Percentiles rank a stretch among this genome's conserved stretches.
Evolutionary conservation across 2,329 filamentous ascomycete genomes (phyloP).

Genomic region (Diplodia intermedia): DNA sequence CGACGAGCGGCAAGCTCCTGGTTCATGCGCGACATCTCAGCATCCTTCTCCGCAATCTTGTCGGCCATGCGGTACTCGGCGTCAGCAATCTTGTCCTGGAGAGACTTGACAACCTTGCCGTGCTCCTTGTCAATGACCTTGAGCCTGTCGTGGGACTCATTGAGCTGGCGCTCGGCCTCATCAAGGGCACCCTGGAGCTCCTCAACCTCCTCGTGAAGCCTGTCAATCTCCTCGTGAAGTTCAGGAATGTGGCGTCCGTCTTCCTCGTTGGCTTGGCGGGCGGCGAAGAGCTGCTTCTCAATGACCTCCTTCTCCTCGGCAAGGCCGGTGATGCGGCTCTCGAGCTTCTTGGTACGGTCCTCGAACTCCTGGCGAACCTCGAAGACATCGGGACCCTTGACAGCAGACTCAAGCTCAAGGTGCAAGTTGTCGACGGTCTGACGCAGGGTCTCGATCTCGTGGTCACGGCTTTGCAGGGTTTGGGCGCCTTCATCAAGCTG

Average conservation of each 20-base stretch:
- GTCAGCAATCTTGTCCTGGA: conserved; percentile 31
- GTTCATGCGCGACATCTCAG: conserved; percentile 32
- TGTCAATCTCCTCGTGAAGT: conserved; percentile 28
- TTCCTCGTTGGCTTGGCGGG: conserved; percentile 28
- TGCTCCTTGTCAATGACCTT: conserved; percentile 29
- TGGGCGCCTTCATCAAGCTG: conserved; percentile 29
- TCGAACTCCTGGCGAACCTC: conserved; percentile 32
- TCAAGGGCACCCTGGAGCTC: conserved; percentile 28
- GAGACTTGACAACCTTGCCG: conserved; percentile 27
- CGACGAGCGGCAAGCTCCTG: conserved; percentile 30
- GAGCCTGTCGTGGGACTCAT: conserved; percentile 18
- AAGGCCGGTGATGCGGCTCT: conserved; percentile 27
- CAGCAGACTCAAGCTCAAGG: conserved; percentile 23
- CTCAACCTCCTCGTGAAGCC: conserved; percentile 30
- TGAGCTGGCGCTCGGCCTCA: conserved; percentile 23
- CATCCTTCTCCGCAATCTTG: conserved; percentile 31
- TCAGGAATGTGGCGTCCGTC: conserved; percentile 26
- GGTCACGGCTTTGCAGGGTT: conserved; percentile 20
- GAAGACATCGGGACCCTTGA: conserved; percentile 27
- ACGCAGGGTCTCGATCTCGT: conserved; percentile 22
- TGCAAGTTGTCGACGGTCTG: conserved; percentile 29
- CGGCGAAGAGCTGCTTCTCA: conserved; percentile 31
- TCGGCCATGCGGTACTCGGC: conserved; percentile 30
- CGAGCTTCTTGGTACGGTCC: conserved; percentile 25
- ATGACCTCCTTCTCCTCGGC: conserved; percentile 30